Evolutionary conservation across 805 yeast species (phyloP).

Genomic region (Lipomyces mesembrius): DNA sequence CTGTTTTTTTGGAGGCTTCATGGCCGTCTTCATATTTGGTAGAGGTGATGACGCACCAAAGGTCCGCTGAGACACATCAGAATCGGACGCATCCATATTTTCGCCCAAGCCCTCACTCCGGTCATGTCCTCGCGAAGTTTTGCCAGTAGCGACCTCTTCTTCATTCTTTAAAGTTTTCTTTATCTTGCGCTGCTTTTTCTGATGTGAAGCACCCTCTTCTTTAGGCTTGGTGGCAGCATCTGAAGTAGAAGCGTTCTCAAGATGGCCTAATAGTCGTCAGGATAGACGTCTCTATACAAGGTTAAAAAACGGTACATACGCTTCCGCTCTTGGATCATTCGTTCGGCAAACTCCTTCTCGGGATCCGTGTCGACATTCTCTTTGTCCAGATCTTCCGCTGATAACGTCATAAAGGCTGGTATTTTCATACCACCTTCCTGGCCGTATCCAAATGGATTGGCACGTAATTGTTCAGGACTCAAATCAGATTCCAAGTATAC

Average conservation of each 20-base stretch:
- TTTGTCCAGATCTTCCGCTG: slow-evolving; percentile 42
- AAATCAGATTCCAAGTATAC: slow-evolving; percentile 77
- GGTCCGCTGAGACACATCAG: neutral
- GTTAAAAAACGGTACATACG: slow-evolving; percentile 9
- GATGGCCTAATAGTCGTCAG: slow-evolving; percentile 14
- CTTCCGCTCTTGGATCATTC: slow-evolving; percentile 42
- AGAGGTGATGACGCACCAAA: neutral
- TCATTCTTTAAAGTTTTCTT: slow-evolving; percentile 17
- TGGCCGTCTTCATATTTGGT: slow-evolving; percentile 4
- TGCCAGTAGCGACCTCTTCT: slow-evolving; percentile 14
- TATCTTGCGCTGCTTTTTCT: slow-evolving; percentile 20
- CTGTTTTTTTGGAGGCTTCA: slow-evolving; percentile 16
- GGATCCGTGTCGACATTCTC: slow-evolving; percentile 54
- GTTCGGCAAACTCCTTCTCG: slow-evolving; percentile 53
- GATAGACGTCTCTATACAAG: neutral
- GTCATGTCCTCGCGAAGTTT: neutral
- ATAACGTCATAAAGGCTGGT: slow-evolving; percentile 47
- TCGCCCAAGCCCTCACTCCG: slow-evolving; percentile 2
- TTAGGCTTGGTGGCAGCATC: slow-evolving; percentile 6
- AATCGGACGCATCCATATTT: neutral
- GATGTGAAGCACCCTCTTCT: slow-evolving; percentile 13
- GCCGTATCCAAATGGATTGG: slow-evolving; percentile 61
- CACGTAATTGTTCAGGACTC: slow-evolving; percentile 53
- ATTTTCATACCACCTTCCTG: slow-evolving; percentile 47
- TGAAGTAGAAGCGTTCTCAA: slow-evolving; percentile 13